These are phyloP conservation scores for Clarireedia homoeocarpa DNA, from an alignment of 2,329 filamentous ascomycete species.

Conservation along the genomic window DNA sequence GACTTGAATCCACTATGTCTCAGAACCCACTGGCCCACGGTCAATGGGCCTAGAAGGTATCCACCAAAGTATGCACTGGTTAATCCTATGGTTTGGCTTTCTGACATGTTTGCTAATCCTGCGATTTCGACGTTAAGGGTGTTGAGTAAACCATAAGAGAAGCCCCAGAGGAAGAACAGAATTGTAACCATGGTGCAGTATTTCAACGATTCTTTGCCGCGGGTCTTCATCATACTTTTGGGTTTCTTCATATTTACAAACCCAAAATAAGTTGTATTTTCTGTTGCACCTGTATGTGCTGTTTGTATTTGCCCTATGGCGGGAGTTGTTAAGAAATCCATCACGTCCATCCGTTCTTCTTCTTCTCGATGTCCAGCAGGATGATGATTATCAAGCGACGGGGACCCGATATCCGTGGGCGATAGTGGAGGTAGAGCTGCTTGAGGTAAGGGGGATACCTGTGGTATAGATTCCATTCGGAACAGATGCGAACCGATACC, in stretches of 20 bases:
- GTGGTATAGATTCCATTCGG: not conserved
- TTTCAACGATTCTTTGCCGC: constrained; percentile 56
- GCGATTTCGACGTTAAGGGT: constrained; percentile 69
- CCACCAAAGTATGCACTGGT: constrained; percentile 65
- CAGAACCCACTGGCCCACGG: constrained; percentile 63
- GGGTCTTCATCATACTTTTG: constrained; percentile 63
- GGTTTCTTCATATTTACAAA: constrained; percentile 65
- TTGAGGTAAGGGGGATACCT: not conserved
- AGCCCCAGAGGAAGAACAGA: constrained; percentile 83
- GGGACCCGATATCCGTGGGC: not conserved
- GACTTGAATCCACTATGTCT: constrained; percentile 68
- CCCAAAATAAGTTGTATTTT: constrained; percentile 57
- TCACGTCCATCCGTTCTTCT: constrained; percentile 19
- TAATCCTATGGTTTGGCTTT: constrained; percentile 56
- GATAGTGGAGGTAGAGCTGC: not conserved
- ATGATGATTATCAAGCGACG: constrained; percentile 10
- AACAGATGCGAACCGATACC: not conserved
- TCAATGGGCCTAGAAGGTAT: constrained; percentile 62
- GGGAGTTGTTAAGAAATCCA: constrained; percentile 25
- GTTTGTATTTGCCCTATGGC: constrained; percentile 7
- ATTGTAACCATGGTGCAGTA: constrained; percentile 70
- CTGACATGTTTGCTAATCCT: constrained; percentile 46
- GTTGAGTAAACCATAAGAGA: constrained; percentile 82
- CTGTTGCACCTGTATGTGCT: constrained; percentile 11
- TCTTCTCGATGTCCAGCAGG: constrained; percentile 12